These are phyloP conservation scores for Barnettozyma botsteinii DNA, from an alignment of 805 yeast genomes.

Conservation along the genomic window DNA sequence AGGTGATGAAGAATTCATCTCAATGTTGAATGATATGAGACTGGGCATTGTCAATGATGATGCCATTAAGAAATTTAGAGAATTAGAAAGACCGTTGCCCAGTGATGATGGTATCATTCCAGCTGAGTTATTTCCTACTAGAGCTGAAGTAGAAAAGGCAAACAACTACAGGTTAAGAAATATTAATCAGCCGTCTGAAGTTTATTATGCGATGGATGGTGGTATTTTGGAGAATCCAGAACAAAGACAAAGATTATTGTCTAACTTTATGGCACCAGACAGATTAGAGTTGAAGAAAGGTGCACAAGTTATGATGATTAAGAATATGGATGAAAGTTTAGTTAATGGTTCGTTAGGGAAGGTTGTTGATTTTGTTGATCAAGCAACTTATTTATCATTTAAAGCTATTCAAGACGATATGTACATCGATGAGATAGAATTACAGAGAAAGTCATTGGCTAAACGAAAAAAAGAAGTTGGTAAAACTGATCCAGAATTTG, in stretches of 20 bases:
- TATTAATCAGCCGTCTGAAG: constrained; percentile 39
- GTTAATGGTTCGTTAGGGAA: constrained; percentile 78
- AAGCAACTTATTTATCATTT: constrained; percentile 41
- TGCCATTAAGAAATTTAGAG: constrained; percentile 44
- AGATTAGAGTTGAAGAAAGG: constrained; percentile 53
- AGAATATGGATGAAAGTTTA: constrained; percentile 63
- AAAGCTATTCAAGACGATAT: constrained; percentile 21
- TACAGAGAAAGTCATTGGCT: constrained; percentile 11
- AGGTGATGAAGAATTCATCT: constrained; percentile 62
- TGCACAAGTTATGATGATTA: constrained; percentile 80
- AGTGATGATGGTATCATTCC: constrained; percentile 56
- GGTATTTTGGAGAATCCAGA: constrained; percentile 41
- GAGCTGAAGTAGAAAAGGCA: constrained; percentile 66
- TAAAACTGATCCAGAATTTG: background rate
- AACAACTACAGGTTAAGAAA: constrained; percentile 44
- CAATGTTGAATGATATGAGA: constrained; percentile 73
- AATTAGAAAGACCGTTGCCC: constrained; percentile 46
- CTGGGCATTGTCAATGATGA: constrained; percentile 48
- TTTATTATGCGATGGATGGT: constrained; percentile 48
- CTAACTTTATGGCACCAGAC: constrained; percentile 59
- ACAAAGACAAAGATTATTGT: constrained; percentile 39
- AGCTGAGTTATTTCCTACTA: constrained; percentile 68
- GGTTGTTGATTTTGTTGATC: constrained; percentile 53
- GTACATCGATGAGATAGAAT: constrained; percentile 22
- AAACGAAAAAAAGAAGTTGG: constrained; percentile 1